Conservation (phyloP, 352 stramenopile species). For the Halophytophthora polymorphica region DNA sequence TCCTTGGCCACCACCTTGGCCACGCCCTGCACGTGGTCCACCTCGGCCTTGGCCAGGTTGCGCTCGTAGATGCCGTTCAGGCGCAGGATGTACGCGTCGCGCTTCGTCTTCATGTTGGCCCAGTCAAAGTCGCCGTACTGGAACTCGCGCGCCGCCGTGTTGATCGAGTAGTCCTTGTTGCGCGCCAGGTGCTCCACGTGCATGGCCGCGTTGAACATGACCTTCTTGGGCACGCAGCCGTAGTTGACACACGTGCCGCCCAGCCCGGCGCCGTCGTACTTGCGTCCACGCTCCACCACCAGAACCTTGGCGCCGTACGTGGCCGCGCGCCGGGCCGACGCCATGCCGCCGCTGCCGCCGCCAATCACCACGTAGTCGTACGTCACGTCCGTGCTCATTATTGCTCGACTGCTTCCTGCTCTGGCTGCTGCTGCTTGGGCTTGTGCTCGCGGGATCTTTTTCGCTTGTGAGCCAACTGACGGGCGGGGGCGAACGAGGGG, state of each 20-base stretch:
- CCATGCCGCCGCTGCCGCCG: conserved; percentile 89
- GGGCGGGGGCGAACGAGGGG: neutral
- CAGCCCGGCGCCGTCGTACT: conserved; percentile 59
- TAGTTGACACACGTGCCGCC: conserved; percentile 99
- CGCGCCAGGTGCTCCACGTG: conserved; percentile 78
- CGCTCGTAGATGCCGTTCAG: conserved; percentile 97
- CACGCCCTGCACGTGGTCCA: conserved; percentile 87
- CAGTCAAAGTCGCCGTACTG: conserved; percentile 87
- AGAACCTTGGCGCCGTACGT: conserved; percentile 94
- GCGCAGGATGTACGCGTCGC: conserved; percentile 93
- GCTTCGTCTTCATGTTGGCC: conserved; percentile 88
- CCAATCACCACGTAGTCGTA: conserved; percentile 93
- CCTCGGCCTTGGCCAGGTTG: conserved; percentile 90
- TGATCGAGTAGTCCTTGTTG: conserved; percentile 71
- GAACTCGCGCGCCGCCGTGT: conserved; percentile 37
- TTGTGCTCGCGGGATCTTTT: conserved; percentile 15
- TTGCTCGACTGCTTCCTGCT: neutral
- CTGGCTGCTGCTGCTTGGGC: neutral
- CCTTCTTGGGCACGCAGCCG: conserved; percentile 98
- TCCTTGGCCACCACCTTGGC: conserved; percentile 86
- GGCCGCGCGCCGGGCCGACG: conserved; percentile 89
- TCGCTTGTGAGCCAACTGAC: conserved; percentile 14
- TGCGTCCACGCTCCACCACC: conserved; percentile 87
- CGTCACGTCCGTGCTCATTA: conserved; percentile 43
- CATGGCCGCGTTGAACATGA: conserved; percentile 93